These are phyloP conservation scores for Vanrija pseudolonga DNA, from an alignment of 1,284 basidiomycete species.

Conservation along the genomic window DNA sequence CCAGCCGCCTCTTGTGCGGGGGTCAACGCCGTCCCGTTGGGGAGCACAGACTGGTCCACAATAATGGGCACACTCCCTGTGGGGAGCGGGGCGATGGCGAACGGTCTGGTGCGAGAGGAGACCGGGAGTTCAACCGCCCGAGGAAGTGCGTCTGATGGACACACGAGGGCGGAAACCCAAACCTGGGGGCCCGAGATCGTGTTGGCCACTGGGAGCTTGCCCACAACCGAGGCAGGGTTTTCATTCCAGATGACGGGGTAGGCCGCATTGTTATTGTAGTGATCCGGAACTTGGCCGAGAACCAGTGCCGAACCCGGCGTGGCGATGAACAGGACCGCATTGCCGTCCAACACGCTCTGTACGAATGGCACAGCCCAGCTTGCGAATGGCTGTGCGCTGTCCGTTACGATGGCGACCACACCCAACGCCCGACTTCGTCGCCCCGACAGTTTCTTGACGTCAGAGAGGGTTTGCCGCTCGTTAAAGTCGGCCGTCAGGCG, in stretches of 20 bases:
- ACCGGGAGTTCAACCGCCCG: background rate
- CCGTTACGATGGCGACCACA: background rate
- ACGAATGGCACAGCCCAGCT: slow-evolving; percentile 8
- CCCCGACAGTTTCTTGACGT: background rate
- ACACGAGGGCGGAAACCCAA: background rate
- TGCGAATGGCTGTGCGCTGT: slow-evolving; percentile 5
- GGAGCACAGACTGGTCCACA: slow-evolving; percentile 8
- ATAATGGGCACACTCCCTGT: slow-evolving; percentile 3
- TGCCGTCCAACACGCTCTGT: slow-evolving; percentile 4
- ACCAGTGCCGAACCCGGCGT: background rate
- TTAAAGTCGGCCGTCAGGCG: background rate
- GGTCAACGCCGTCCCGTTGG: background rate
- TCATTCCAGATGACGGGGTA: slow-evolving; percentile 7
- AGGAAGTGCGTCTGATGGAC: background rate
- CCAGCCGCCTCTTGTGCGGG: background rate
- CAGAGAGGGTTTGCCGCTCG: background rate
- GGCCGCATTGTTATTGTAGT: background rate
- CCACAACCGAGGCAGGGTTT: background rate
- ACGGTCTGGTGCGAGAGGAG: background rate
- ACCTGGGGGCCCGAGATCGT: no score
- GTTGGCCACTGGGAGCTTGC: background rate
- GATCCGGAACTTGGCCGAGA: background rate
- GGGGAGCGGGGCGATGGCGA: background rate
- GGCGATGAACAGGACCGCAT: slow-evolving; percentile 7
- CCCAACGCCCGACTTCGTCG: background rate